phyloP scores from a whole-genome alignment of 345 rosid genomes.

The Trapa bicornis region DNA sequence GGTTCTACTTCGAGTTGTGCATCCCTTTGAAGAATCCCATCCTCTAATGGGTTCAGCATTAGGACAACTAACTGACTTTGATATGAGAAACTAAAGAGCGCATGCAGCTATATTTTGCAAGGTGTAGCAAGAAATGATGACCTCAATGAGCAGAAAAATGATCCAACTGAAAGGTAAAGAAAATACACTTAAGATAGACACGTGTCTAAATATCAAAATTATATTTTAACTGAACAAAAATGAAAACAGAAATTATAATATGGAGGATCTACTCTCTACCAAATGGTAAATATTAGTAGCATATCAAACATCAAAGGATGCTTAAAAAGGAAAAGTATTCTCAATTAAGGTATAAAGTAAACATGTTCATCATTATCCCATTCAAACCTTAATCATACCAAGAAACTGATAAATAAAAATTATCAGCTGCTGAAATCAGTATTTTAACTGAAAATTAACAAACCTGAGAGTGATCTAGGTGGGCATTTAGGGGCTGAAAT shows the following conservation, averaged over 20 bases:
- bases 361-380: neutral
- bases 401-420: neutral
- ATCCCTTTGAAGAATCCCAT: no score
- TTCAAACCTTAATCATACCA: neutral
- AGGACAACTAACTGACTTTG: no score
- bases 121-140: neutral
- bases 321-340: no score
- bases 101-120: neutral
- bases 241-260: no score
- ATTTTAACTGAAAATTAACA: neutral
- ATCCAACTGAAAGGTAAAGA: neutral
- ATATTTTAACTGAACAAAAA: neutral
- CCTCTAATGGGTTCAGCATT: no score
- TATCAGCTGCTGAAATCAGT: neutral
- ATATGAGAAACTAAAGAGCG: no score
- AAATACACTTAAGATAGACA: neutral
- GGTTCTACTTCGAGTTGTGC: no score
- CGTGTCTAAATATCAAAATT: neutral
- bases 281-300: neutral
- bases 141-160: neutral
- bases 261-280: neutral
- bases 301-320: neutral
- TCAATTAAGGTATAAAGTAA: neutral
- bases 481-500: conserved; percentile 51
- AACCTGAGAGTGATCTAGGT: conserved; percentile 90